Evolutionary conservation across 129 eudicot species (phyloP), one percentile per base, ranked within the genome.

Genomic region (Oenanthe sinensis): DNA sequence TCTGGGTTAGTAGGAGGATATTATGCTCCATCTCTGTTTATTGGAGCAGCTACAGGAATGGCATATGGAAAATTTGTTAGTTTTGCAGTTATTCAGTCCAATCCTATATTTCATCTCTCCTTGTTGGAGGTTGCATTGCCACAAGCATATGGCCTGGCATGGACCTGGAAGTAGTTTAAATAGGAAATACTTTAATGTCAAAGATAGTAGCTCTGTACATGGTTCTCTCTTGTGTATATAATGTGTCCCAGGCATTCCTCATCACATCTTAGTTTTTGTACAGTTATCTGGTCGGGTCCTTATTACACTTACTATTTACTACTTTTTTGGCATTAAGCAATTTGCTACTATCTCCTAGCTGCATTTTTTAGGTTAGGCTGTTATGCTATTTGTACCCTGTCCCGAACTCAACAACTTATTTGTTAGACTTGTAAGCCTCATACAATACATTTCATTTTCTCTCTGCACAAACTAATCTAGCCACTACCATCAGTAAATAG

Each of bases 31-130:
- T 93, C 98, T 36, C 87, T 93, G 71, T 93, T 93, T 75, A 89
- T 93, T 76, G 98, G 98, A 70, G 98, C 98, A 26, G 98, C 92
- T 82, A 91, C 97, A 49, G 98, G 98, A 81, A 93, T 93, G 98
- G 93, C 93, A 48, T 93, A 93, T 86, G 98, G 98, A 54, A 93
- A 93, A 83, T 63, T 89, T 79, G 81, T 91, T 55, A 72, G 88
- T 79, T 55, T 84, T 83, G 54, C 85, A 79, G 79, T 87, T 71
- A 81, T 91, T 47, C 85, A 86, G 39, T 75, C 89, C 60, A 77
- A 76, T 75, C 91, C 93, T 54, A 67, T 86, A 40, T 84, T 93
- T 81, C 90, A 88, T 79, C 82, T 89, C 36, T 86, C 97, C 54
- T 78, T 89, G 75, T 22, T 91, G 86, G 98, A 90, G 82, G 98